Percentiles rank a stretch among this genome's conserved stretches.
These are phyloP conservation scores for Scedosporium dehoogii DNA, from an alignment of 2,329 filamentous ascomycete genomes.

Conservation along the genomic window DNA sequence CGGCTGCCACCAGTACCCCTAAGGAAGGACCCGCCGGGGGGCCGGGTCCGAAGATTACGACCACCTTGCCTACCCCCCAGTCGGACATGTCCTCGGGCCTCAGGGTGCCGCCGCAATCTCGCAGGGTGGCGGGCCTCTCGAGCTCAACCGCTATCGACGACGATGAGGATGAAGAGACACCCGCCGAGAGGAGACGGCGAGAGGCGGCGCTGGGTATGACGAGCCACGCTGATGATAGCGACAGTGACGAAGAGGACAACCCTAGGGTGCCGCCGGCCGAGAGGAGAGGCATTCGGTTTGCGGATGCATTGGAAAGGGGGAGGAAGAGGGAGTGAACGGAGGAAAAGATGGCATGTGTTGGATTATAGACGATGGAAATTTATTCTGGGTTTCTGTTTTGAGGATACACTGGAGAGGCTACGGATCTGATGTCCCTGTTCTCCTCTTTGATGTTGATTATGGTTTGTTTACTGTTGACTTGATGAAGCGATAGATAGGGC, in stretches of 20 bases:
- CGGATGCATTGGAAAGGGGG: conserved; percentile 27
- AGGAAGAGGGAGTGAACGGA: neutral
- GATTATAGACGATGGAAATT: neutral
- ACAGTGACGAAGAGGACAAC: conserved; percentile 43
- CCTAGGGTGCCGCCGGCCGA: conserved; percentile 37
- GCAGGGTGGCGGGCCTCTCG: neutral
- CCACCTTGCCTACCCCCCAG: conserved; percentile 11
- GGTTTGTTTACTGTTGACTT: neutral
- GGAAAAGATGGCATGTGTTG: neutral
- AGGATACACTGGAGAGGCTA: neutral
- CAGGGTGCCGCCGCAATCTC: conserved; percentile 11
- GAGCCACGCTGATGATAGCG: conserved; percentile 22
- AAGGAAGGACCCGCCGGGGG: neutral
- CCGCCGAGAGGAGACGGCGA: conserved; percentile 62
- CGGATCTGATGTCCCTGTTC: neutral
- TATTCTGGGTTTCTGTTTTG: neutral
- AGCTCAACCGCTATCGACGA: conserved; percentile 7
- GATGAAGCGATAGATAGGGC: neutral
- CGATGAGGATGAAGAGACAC: conserved; percentile 45
- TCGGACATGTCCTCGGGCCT: conserved; percentile 13
- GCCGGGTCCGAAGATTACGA: neutral
- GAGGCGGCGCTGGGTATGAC: conserved; percentile 63
- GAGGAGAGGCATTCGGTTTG: conserved; percentile 51
- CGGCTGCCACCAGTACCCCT: neutral
- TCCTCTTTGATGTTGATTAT: neutral